Conservation (phyloP, 2,329 filamentous ascomycete genomes). For the Neofusicoccum umdonicola region DNA sequence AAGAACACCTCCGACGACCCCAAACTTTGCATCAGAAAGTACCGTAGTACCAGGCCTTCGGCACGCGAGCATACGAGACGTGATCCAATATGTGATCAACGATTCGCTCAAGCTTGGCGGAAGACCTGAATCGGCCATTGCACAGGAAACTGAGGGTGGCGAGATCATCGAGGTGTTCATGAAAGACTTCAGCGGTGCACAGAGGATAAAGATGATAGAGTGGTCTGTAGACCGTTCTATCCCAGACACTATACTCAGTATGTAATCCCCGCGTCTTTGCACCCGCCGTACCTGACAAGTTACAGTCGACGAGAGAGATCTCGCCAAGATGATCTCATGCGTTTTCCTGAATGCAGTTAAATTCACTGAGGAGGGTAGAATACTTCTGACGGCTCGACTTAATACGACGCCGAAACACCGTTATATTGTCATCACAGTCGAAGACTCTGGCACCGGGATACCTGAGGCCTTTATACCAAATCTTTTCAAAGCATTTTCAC, state of each 20-base stretch:
- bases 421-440: conserved; percentile 60
- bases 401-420: conserved; percentile 44
- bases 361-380: conserved; percentile 64
- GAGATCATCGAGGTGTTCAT: conserved; percentile 51
- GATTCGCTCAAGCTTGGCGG: conserved; percentile 53
- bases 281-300: conserved; percentile 19
- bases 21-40: conserved; percentile 37
- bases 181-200: conserved; percentile 43
- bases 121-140: conserved; percentile 51
- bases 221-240: conserved; percentile 52
- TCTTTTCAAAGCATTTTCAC: conserved; percentile 68
- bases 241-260: conserved; percentile 52
- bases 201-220: conserved; percentile 48
- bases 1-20: conserved; percentile 23
- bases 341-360: conserved; percentile 67
- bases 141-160: conserved; percentile 45
- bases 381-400: conserved; percentile 55
- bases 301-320: conserved; percentile 59
- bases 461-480: conserved; percentile 63
- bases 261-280: conserved; percentile 17
- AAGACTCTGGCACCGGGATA: conserved; percentile 68
- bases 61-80: conserved; percentile 48
- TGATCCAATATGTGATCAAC: conserved; percentile 52
- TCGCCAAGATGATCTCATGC: conserved; percentile 63
- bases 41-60: conserved; percentile 47